Percentiles rank a stretch among this genome's conserved stretches.
phyloP scores from a whole-genome alignment of 768 basidiomycete genomes.

The Epithele typhae region DNA sequence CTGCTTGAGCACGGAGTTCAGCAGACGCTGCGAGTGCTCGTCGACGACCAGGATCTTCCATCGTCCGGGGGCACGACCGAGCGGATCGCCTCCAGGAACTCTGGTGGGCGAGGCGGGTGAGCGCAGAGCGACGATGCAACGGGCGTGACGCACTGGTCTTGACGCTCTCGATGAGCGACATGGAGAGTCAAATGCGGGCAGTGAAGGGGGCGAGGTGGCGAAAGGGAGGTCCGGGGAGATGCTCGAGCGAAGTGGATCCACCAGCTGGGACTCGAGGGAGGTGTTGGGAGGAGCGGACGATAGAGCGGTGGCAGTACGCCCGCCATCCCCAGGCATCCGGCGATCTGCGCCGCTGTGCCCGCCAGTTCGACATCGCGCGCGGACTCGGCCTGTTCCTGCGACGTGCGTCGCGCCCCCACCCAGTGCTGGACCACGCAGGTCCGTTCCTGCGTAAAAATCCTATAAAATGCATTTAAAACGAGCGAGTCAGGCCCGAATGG shows the following conservation, averaged over 20 bases:
- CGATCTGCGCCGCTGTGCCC: slow-evolving; percentile 6
- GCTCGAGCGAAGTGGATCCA: no score
- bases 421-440: no score
- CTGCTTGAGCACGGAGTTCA: slow-evolving; percentile 84
- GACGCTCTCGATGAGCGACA: slow-evolving; percentile 43
- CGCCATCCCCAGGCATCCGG: slow-evolving; percentile 6
- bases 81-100: slow-evolving; percentile 83
- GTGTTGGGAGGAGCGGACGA: neutral
- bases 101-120: slow-evolving; percentile 36
- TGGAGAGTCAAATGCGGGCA: slow-evolving; percentile 5
- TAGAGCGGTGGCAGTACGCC: slow-evolving; percentile 7
- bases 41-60: slow-evolving; percentile 99
- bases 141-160: slow-evolving; percentile 38
- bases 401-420: no score
- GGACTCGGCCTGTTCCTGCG: no score
- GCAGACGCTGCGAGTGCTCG: slow-evolving; percentile 79
- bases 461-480: no score
- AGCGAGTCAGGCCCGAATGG: no score
- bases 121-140: slow-evolving; percentile 17
- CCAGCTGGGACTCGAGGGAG: no score
- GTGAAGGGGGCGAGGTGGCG: slow-evolving; percentile 23
- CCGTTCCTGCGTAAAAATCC: no score
- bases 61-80: slow-evolving; percentile 81
- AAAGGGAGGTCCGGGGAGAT: neutral
- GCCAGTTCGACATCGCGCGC: no score